phyloP scores from a whole-genome alignment of 305 asterid genomes.

The Solanum hybrid region DNA sequence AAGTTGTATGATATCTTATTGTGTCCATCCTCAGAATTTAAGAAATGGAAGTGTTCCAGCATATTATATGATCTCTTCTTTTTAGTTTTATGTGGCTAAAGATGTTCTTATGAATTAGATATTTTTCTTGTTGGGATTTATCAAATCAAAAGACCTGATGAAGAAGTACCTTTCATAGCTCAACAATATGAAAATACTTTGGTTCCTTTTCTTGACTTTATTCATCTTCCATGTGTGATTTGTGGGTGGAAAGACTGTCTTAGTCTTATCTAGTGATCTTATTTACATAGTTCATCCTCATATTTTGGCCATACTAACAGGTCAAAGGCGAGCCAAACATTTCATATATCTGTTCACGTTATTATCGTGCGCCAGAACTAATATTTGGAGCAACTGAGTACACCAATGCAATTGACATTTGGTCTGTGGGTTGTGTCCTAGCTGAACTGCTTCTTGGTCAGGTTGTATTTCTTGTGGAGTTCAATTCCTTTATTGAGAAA shows the following conservation, averaged over 20 bases:
- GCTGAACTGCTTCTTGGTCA: slow-evolving; percentile 89
- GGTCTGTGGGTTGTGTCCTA: slow-evolving; percentile 89
- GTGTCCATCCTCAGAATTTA: not conserved
- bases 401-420: slow-evolving; percentile 80
- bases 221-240: not conserved
- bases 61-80: not conserved
- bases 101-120: not conserved
- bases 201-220: not conserved
- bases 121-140: not conserved
- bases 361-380: slow-evolving; percentile 82
- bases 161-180: not conserved
- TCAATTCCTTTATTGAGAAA: not conserved
- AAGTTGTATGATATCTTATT: not conserved
- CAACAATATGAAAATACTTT: not conserved
- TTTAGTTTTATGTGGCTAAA: not conserved
- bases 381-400: slow-evolving; percentile 86
- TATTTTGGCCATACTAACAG: slow-evolving; percentile 19
- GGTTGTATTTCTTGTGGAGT: slow-evolving; percentile 26
- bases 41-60: not conserved
- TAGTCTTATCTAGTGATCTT: not conserved
- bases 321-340: slow-evolving; percentile 86
- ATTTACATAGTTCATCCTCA: not conserved
- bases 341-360: slow-evolving; percentile 79
- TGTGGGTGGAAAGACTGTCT: not conserved
- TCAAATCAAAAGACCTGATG: not conserved